Percentiles rank a stretch among this genome's conserved stretches.
Conservation (phyloP, 495 filamentous ascomycete genomes). For the Bacidia gigantensis region DNA sequence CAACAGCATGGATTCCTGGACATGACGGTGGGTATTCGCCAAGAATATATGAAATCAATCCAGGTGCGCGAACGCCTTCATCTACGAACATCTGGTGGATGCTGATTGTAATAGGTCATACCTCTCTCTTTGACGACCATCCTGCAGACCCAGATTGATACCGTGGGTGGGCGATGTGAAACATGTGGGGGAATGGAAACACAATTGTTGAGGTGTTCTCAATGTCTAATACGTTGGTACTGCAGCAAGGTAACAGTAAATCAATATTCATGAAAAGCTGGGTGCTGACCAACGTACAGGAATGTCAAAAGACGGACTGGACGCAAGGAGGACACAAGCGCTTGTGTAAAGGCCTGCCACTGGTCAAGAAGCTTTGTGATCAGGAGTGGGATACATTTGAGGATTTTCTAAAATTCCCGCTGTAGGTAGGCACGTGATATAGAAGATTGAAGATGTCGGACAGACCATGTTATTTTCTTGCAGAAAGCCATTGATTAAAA, state of each 20-base stretch:
- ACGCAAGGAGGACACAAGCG: background rate
- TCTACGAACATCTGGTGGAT: background rate
- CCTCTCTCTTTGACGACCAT: background rate
- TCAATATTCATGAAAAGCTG: background rate
- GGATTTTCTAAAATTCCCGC: background rate
- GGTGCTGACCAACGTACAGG: background rate
- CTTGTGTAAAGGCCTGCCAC: background rate
- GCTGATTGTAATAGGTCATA: slow-evolving; percentile 2
- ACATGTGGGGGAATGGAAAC: background rate
- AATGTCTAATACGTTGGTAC: background rate
- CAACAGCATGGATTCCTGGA: slow-evolving; percentile 4
- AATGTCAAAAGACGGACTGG: background rate
- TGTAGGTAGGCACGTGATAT: no score
- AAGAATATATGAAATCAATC: background rate
- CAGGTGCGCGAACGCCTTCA: background rate
- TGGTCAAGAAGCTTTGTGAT: background rate
- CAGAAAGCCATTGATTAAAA: no score
- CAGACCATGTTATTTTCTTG: no score
- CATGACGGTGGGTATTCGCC: slow-evolving; percentile 3
- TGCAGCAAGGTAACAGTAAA: background rate
- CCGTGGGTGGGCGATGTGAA: background rate
- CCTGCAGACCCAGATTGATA: background rate
- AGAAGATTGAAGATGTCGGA: no score
- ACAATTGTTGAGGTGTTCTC: background rate
- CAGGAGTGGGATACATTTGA: background rate